Base-by-base conservation (phyloP, 352 stramenopile species). In the Globisporangium parvum region DNA sequence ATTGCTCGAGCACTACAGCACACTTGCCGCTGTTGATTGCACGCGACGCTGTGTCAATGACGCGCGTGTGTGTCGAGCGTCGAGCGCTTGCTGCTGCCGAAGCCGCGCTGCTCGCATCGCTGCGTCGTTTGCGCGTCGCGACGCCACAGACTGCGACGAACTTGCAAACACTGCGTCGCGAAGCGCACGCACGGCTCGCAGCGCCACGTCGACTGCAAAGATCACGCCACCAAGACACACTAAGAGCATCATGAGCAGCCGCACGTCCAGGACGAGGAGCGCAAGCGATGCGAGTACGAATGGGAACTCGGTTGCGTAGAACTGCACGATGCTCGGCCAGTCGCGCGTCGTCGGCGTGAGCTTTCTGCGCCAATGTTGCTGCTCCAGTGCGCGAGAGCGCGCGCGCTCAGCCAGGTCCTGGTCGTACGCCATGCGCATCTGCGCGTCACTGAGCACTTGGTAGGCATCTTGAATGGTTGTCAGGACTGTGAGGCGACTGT, bases 81-180 rank as follows among this genome's bases (percentile, higher is more conserved):
- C 47, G 18, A 75, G 40, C 23, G 50, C 49, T 28, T 64, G 65
- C 26, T 60, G 67, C 40, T 75, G 70, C 42, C 65, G 63, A 6
- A 69, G 17, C 18, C 70, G 65, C 35, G 70, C 65, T 93, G 64
- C 51, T 82, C 63, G 63, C 80, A 95, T 51, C 67, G 69, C 72
- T 95, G 73, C 62, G 70, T 98, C 91, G 63, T 84, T 63, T 17
- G 57, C 35, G n/a, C 45, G 47, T 6, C 46, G 44, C 23, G n/a
- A 50, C 2, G 26, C 31, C 11, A 3, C 37, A 3, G 20, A 40
- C 9, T 57, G 44, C 80, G 9, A 76, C 79, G 20, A 96, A 58
- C 59, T 93, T 72, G 21, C 74, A 83, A 26, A 55, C 87, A 35
- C 1, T 40, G 55, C n/a, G 8, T 53, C 35, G 28, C 47, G 45